These are phyloP conservation scores for Pseudogymnoascus sp. DNA, from an alignment of 2,329 filamentous ascomycete genomes.

Conservation along the genomic window DNA sequence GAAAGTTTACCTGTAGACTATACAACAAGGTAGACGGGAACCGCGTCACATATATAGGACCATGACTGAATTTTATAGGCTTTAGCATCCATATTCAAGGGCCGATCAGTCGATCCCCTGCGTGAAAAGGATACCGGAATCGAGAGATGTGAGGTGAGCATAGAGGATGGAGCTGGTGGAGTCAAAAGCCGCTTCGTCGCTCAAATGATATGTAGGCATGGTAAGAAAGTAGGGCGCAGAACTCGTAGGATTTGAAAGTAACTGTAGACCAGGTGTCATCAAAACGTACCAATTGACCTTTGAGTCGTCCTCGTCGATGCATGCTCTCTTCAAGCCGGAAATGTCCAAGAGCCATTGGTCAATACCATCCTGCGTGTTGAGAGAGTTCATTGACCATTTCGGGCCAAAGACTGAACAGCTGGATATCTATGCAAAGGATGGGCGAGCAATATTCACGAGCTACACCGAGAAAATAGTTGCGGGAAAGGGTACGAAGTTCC, in stretches of 20 bases:
- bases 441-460: slow-evolving; percentile 64
- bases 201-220: slow-evolving; percentile 66
- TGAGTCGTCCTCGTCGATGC: slow-evolving; percentile 63
- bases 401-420: slow-evolving; percentile 72
- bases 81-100: slow-evolving; percentile 66
- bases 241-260: slow-evolving; percentile 16
- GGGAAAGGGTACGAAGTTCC: slow-evolving; percentile 44
- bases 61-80: slow-evolving; percentile 34
- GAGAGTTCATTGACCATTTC: slow-evolving; percentile 73
- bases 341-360: slow-evolving; percentile 62
- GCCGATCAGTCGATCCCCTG: slow-evolving; percentile 51
- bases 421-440: slow-evolving; percentile 66
- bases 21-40: slow-evolving; percentile 52
- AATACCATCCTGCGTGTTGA: slow-evolving; percentile 61
- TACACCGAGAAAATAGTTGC: slow-evolving; percentile 72
- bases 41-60: background rate
- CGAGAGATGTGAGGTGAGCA: slow-evolving; percentile 63
- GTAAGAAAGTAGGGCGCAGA: slow-evolving; percentile 30
- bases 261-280: slow-evolving; percentile 47
- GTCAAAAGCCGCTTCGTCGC: slow-evolving; percentile 64
- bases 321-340: slow-evolving; percentile 63
- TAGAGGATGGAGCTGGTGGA: slow-evolving; percentile 62
- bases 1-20: slow-evolving; percentile 65
- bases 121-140: slow-evolving; percentile 60
- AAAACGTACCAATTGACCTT: slow-evolving; percentile 72